Evolutionary conservation across 441 rosid genomes (phyloP).

Genomic region (Arabidopsis hybrid): DNA sequence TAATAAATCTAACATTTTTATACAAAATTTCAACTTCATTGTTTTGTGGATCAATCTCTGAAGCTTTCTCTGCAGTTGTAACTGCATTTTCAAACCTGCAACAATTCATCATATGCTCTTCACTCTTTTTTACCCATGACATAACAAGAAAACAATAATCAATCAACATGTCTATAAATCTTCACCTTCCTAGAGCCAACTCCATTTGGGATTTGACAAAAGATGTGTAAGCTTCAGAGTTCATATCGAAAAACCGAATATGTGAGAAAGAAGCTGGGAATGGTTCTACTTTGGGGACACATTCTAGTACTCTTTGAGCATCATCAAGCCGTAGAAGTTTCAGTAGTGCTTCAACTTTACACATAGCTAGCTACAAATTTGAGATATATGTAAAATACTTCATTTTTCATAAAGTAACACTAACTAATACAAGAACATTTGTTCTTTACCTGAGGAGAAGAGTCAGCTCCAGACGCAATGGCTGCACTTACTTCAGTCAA

Average conservation of each 20-base stretch:
- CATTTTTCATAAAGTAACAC: not conserved
- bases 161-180: slow-evolving; percentile 39
- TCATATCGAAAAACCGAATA: slow-evolving; percentile 72
- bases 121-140: slow-evolving; percentile 36
- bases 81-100: slow-evolving; percentile 97
- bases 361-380: slow-evolving; percentile 83
- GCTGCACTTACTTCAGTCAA: slow-evolving; percentile 75
- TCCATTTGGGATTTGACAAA: slow-evolving; percentile 83
- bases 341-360: slow-evolving; percentile 87
- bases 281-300: slow-evolving; percentile 60
- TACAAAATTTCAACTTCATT: slow-evolving; percentile 70
- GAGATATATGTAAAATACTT: slow-evolving; percentile 31
- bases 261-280: slow-evolving; percentile 48
- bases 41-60: slow-evolving; percentile 69
- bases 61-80: slow-evolving; percentile 78
- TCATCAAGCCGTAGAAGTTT: slow-evolving; percentile 85
- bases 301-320: slow-evolving; percentile 58
- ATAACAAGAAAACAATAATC: slow-evolving; percentile 10
- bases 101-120: slow-evolving; percentile 52
- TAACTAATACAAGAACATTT: slow-evolving; percentile 7
- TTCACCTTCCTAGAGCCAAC: slow-evolving; percentile 91
- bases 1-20: slow-evolving; percentile 68
- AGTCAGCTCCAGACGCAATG: slow-evolving; percentile 84
- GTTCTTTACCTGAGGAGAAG: slow-evolving; percentile 71
- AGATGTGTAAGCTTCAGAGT: slow-evolving; percentile 69